These are phyloP conservation scores for Ophiosphaerella herpotricha DNA, from an alignment of 2,329 filamentous ascomycete genomes.

Conservation along the genomic window DNA sequence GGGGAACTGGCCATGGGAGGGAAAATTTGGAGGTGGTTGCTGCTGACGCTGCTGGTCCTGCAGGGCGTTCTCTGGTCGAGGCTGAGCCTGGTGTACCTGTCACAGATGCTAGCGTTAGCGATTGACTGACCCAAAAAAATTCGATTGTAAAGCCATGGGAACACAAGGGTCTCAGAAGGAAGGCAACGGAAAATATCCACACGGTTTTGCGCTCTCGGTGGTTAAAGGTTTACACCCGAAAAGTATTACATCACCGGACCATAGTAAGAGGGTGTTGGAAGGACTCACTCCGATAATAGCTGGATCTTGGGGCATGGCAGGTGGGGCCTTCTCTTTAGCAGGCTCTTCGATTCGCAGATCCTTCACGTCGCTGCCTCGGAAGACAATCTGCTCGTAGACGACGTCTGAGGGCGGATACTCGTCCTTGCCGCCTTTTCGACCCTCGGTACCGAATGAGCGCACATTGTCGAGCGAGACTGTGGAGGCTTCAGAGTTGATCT, in stretches of 20 bases:
- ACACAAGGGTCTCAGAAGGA: slow-evolving; percentile 80
- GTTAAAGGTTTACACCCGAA: slow-evolving; percentile 92
- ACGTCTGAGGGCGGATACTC: slow-evolving; percentile 84
- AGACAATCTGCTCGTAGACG: slow-evolving; percentile 98
- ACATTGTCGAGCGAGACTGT: slow-evolving; percentile 98
- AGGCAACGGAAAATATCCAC: slow-evolving; percentile 99
- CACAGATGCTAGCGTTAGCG: slow-evolving; percentile 33
- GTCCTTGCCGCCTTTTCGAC: slow-evolving; percentile 77
- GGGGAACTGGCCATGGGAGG: slow-evolving; percentile 49
- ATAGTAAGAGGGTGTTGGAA: slow-evolving; percentile 15
- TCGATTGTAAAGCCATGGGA: slow-evolving; percentile 16
- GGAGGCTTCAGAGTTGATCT: slow-evolving; percentile 96
- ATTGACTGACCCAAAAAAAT: slow-evolving; percentile 4
- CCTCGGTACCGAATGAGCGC: slow-evolving; percentile 90
- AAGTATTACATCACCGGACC: slow-evolving; percentile 84
- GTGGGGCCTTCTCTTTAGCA: slow-evolving; percentile 71
- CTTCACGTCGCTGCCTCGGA: slow-evolving; percentile 97
- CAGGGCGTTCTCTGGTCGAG: slow-evolving; percentile 23
- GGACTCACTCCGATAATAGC: slow-evolving; percentile 94
- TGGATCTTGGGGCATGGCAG: slow-evolving; percentile 87
- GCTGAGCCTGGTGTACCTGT: slow-evolving; percentile 38
- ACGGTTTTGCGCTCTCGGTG: slow-evolving; percentile 94
- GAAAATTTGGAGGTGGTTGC: slow-evolving; percentile 47
- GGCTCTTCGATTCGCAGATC: slow-evolving; percentile 91
- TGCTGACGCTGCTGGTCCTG: slow-evolving; percentile 35